Evolutionary conservation across 2,329 filamentous ascomycete species (phyloP), one percentile per base, ranked within the genome.

Genomic region (Huntiella bhutanensis): DNA sequence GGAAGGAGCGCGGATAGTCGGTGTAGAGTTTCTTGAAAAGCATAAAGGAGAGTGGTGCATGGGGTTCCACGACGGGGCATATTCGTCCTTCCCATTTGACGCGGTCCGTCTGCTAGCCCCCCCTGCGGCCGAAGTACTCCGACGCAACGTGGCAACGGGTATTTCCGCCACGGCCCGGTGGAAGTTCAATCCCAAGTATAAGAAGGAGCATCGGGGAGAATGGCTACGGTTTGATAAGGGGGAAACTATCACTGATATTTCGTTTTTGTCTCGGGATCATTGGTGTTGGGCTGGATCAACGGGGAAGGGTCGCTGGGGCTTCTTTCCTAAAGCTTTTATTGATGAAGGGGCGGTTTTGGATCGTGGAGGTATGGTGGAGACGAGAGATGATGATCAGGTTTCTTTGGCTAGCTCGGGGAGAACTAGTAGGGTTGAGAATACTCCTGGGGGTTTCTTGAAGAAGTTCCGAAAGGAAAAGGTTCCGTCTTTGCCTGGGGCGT

Each of bases 151-250:
- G 8, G 61, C 62, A 33, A 71, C 65, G 46, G 63, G 62, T 8
- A 60, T 72, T 36, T 63, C 63, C 41, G 71, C 68, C 7, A 62
- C 65, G 36, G 61, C 69, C 10, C 62, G 63, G 48, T 75, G 71
- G 71, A 71, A 65, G 56, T 75, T 71, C 58, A 60, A 62, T 42
- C 62, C 64, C 33, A 68, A 65, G 51, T 46, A 50, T 11, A 55
- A 53, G 46, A 43, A 34, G 32, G 41, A 43, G 41, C 52, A 55
- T 10, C 56, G 55, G 16, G 62, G 62, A 22, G 57, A 64, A 8
- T 75, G 71, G 71, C 59, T 75, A n/a, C 66, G 62, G 52, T 73
- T 82, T 54, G 75, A 78, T 28, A 79, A 77, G 55, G 74, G 73
- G 15, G 78, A 82, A 51, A 64, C 68, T 3, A 78, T 81, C 12